These are phyloP conservation scores for Suillus variegatus DNA, from an alignment of 768 basidiomycete species.

Conservation along the genomic window DNA sequence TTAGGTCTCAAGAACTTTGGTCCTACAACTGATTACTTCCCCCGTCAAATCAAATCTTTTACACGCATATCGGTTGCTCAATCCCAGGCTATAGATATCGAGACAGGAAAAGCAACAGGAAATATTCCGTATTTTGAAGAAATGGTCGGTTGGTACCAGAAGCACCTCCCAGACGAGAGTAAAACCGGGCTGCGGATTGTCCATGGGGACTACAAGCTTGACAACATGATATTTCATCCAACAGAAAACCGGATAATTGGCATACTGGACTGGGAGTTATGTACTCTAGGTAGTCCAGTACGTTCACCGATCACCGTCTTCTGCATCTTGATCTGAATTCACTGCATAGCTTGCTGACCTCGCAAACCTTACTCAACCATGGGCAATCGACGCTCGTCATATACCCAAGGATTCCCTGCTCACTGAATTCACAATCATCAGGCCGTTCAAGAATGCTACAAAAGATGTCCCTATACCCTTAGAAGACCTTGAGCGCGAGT, in stretches of 20 bases:
- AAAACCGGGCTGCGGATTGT: slow-evolving; percentile 83
- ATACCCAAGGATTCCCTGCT: slow-evolving; percentile 30
- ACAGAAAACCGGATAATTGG: slow-evolving; percentile 92
- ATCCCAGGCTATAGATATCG: slow-evolving; percentile 64
- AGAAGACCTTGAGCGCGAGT: slow-evolving; percentile 80
- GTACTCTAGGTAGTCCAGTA: slow-evolving; percentile 91
- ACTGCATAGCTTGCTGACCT: slow-evolving; percentile 76
- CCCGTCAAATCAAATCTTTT: slow-evolving; percentile 92
- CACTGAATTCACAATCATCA: slow-evolving; percentile 32
- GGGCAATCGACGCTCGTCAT: slow-evolving; percentile 55
- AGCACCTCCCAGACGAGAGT: slow-evolving; percentile 74
- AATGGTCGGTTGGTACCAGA: slow-evolving; percentile 74
- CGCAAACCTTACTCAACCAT: slow-evolving; percentile 86
- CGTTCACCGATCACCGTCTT: slow-evolving; percentile 23
- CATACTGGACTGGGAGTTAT: slow-evolving; percentile 97
- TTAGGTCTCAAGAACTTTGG: slow-evolving; percentile 76
- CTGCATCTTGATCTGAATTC: background rate
- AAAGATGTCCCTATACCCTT: slow-evolving; percentile 61
- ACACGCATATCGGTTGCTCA: slow-evolving; percentile 80
- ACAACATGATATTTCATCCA: slow-evolving; percentile 94
- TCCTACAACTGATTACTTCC: slow-evolving; percentile 80
- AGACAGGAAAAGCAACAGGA: slow-evolving; percentile 59
- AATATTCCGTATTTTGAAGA: slow-evolving; percentile 76
- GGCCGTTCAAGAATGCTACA: slow-evolving; percentile 65
- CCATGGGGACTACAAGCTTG: slow-evolving; percentile 98